Conservation (phyloP, 2,329 filamentous ascomycete genomes). For the Diaporthe ampelina region DNA sequence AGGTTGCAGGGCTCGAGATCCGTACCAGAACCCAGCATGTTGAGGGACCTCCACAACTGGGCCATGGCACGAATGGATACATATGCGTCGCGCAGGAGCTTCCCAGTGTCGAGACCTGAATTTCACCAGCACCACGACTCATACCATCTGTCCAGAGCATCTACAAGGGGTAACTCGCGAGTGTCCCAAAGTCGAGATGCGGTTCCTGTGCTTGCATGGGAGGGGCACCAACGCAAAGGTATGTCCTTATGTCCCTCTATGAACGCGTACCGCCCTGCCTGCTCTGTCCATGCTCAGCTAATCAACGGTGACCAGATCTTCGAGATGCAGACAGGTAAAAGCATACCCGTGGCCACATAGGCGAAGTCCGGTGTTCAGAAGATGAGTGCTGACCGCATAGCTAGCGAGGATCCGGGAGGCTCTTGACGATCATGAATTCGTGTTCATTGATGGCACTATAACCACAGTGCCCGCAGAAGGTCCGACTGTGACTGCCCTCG, state of each 20-base stretch:
- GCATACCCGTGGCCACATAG: neutral
- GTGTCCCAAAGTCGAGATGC: neutral
- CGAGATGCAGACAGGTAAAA: conserved; percentile 24
- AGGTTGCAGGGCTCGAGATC: conserved; percentile 19
- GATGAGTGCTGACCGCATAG: conserved; percentile 17
- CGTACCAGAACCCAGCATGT: conserved; percentile 4
- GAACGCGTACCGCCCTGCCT: neutral
- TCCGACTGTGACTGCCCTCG: conserved; percentile 1
- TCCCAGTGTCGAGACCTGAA: neutral
- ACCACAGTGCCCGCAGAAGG: conserved; percentile 19
- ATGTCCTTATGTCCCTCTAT: neutral
- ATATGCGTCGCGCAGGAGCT: conserved; percentile 13
- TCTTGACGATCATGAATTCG: conserved; percentile 28
- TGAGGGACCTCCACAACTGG: conserved; percentile 5
- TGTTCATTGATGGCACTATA: conserved; percentile 21
- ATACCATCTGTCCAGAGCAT: neutral
- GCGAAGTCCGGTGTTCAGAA: conserved; percentile 1
- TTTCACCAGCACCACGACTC: conserved; percentile 1
- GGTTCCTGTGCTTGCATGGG: conserved; percentile 17
- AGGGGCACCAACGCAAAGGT: conserved; percentile 23
- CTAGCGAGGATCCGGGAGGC: conserved; percentile 21
- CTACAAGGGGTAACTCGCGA: too few relatives aligned
- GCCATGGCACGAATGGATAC: conserved; percentile 11
- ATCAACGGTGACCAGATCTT: conserved; percentile 6
- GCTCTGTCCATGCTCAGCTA: neutral